phyloP scores from a whole-genome alignment of 306 rosid genomes.

The Argentina anserina region DNA sequence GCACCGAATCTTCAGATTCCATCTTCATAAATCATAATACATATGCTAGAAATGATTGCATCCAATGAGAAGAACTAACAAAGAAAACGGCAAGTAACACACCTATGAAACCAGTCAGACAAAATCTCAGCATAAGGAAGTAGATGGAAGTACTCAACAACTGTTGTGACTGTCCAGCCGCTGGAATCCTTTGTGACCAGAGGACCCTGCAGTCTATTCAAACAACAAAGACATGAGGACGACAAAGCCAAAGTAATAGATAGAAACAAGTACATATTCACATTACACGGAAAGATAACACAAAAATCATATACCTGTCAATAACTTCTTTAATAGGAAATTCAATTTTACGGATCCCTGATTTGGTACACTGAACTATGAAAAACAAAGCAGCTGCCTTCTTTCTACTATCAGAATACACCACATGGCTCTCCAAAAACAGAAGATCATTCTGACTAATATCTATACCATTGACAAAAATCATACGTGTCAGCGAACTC shows the following conservation, averaged over 20 bases:
- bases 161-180: conserved; percentile 57
- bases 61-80: not conserved
- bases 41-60: not conserved
- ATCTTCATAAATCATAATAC: not conserved
- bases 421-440: conserved; percentile 54
- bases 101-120: conserved; percentile 63
- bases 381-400: conserved; percentile 59
- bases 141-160: conserved; percentile 60
- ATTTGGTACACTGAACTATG: conserved; percentile 52
- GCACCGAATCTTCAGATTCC: not conserved
- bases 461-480: conserved; percentile 44
- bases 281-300: not conserved
- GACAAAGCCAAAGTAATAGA: too few species aligned
- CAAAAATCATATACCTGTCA: conserved; percentile 39
- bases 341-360: conserved; percentile 29
- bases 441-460: conserved; percentile 42
- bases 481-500: conserved; percentile 21
- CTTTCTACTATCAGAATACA: conserved; percentile 62
- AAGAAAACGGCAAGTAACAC: conserved; percentile 12
- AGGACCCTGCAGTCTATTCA: conserved; percentile 70
- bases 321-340: conserved; percentile 55
- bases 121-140: conserved; percentile 73
- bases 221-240: conserved; percentile 25
- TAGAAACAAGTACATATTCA: not conserved
- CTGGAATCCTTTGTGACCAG: conserved; percentile 44